Conservation (phyloP, 768 basidiomycete species). For the Royoungia palumana region DNA sequence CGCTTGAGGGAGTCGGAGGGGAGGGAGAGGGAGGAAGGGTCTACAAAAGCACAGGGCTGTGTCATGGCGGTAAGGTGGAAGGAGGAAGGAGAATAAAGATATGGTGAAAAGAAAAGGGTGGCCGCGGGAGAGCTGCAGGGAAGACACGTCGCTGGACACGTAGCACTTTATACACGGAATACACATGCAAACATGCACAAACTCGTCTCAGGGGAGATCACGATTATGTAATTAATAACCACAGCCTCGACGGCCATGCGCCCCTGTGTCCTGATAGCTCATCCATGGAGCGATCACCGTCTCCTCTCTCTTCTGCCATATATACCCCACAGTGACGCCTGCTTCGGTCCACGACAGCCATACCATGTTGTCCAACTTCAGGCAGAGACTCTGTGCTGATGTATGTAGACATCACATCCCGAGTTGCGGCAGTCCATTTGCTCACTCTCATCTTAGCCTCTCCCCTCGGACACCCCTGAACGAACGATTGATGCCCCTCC, state of each 20-base stretch:
- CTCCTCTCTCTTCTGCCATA: no score
- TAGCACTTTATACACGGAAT: constrained; percentile 28
- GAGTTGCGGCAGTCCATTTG: background rate
- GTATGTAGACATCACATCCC: background rate
- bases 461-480: background rate
- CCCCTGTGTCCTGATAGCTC: no score
- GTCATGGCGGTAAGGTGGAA: constrained; percentile 17
- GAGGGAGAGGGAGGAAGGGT: constrained; percentile 39
- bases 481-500: background rate
- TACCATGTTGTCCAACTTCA: constrained; percentile 19
- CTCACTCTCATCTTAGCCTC: background rate
- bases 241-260: background rate
- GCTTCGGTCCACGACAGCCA: no score
- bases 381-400: background rate
- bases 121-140: constrained; percentile 14
- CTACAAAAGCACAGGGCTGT: constrained; percentile 30
- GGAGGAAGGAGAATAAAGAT: constrained; percentile 19
- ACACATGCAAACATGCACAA: constrained; percentile 26
- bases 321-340: background rate
- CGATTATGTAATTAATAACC: no score
- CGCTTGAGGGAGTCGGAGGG: constrained; percentile 33
- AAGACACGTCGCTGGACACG: constrained; percentile 30
- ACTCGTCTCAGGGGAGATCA: background rate
- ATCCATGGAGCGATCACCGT: no score
- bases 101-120: constrained; percentile 19